Conservation (phyloP, 2,329 filamentous ascomycete species). For the Neonectria ditissima region DNA sequence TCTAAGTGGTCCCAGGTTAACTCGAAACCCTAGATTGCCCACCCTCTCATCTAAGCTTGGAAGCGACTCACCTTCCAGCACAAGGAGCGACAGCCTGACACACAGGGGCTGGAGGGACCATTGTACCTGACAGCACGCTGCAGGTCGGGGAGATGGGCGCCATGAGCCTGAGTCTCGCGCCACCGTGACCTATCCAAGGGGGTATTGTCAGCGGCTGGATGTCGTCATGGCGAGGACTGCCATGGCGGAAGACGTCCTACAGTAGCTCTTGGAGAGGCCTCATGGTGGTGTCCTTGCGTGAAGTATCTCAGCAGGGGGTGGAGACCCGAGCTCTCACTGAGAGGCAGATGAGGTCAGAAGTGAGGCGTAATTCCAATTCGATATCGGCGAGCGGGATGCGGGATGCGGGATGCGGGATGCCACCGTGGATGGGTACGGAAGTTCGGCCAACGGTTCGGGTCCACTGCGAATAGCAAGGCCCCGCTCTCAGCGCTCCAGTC, state of each 20-base stretch:
- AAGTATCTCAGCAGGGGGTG: conserved; percentile 3
- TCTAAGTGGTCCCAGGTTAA: conserved; percentile 57
- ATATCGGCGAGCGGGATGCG: conserved; percentile 4
- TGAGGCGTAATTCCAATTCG: conserved; percentile 15
- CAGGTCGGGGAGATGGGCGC: conserved; percentile 69
- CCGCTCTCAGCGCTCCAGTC: conserved; percentile 30
- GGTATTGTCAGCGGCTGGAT: conserved; percentile 39
- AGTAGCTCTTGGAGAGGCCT: conserved; percentile 53
- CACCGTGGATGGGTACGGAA: neutral
- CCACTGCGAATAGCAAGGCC: conserved; percentile 14
- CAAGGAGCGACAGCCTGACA: conserved; percentile 82
- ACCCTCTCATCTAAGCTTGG: neutral
- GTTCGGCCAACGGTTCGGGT: conserved; percentile 11
- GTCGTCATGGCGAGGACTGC: conserved; percentile 20
- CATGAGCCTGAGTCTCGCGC: conserved; percentile 71
- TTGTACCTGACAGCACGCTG: conserved; percentile 73
- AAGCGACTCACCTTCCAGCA: conserved; percentile 83
- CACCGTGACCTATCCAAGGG: conserved; percentile 69
- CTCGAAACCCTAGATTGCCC: neutral
- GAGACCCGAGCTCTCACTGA: conserved; percentile 3
- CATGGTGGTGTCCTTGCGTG: conserved; percentile 45
- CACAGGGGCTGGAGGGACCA: conserved; percentile 71
- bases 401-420: conserved; percentile 7
- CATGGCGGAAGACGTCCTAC: conserved; percentile 44
- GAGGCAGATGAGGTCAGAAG: conserved; percentile 15